A percentile compares a stretch with the other conserved stretches of the same genome.
Conservation (phyloP, 495 filamentous ascomycete genomes). For the Penicillium coffeae region DNA sequence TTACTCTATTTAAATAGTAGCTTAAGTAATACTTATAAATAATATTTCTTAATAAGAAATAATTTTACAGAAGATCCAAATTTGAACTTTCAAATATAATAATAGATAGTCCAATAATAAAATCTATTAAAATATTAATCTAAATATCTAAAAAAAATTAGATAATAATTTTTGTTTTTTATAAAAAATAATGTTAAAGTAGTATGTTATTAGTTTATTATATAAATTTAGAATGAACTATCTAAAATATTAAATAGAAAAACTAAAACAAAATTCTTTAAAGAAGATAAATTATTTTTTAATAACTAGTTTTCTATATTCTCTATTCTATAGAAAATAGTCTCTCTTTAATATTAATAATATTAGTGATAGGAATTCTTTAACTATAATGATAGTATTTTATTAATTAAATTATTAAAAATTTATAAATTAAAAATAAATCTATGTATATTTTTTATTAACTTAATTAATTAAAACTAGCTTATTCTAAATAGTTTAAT, state of each 20-base stretch:
- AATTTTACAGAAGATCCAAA: neutral
- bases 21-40: neutral
- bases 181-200: neutral
- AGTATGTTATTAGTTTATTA: no score
- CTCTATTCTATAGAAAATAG: no score
- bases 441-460: neutral
- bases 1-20: neutral
- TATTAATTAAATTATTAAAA: no score
- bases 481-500: neutral
- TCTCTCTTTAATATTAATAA: no score
- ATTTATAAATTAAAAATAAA: neutral
- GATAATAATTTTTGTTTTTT: neutral
- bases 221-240: no score
- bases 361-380: no score
- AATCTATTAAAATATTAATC: neutral
- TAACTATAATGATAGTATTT: no score
- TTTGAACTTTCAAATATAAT: neutral
- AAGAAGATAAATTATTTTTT: no score
- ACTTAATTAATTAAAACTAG: neutral
- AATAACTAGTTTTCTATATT: no score
- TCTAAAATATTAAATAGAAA: no score
- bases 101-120: neutral
- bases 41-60: neutral
- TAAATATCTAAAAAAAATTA: neutral
- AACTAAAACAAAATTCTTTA: no score